Evolutionary conservation across 495 filamentous ascomycete genomes (phyloP).

Genomic region (Penicillium psychrofluorescens): DNA sequence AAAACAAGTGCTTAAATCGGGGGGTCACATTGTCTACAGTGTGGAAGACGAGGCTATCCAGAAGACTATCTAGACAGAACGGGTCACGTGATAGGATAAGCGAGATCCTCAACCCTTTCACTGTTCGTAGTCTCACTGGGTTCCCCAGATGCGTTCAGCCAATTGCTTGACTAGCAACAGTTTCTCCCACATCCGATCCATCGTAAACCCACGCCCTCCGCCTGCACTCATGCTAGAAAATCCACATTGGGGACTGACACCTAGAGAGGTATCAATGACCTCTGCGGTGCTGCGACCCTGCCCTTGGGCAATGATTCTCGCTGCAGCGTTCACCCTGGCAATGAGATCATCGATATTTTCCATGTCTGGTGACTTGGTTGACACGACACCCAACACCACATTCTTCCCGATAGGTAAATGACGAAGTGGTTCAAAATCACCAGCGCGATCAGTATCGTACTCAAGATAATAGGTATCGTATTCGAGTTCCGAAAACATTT

Average conservation of each 20-base stretch:
- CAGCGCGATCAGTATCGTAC: constrained; percentile 13
- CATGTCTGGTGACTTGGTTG: constrained; percentile 9
- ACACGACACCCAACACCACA: constrained; percentile 14
- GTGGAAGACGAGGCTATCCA: no score
- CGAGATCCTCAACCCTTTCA: no score
- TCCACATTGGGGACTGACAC: constrained; percentile 58
- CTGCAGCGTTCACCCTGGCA: constrained; percentile 45
- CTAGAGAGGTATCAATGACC: constrained; percentile 44
- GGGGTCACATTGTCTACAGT: no score
- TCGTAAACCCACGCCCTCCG: constrained; percentile 48
- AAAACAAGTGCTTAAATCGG: no score
- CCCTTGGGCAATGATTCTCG: constrained; percentile 45
- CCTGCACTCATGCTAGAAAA: constrained; percentile 47
- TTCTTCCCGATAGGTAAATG: constrained; percentile 14
- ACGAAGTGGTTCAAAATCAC: constrained; percentile 13
- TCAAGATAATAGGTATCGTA: constrained; percentile 18
- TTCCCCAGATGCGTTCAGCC: no score
- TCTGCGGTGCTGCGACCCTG: constrained; percentile 23
- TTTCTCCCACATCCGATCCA: constrained; percentile 50
- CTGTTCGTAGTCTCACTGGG: no score
- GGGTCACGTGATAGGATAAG: no score
- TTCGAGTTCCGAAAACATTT: constrained; percentile 8
- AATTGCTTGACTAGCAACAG: constrained; percentile 23
- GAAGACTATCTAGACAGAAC: no score
- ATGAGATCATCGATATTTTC: constrained; percentile 29